phyloP scores from a whole-genome alignment of 2,329 filamentous ascomycete genomes.

The Fusarium sp. region DNA sequence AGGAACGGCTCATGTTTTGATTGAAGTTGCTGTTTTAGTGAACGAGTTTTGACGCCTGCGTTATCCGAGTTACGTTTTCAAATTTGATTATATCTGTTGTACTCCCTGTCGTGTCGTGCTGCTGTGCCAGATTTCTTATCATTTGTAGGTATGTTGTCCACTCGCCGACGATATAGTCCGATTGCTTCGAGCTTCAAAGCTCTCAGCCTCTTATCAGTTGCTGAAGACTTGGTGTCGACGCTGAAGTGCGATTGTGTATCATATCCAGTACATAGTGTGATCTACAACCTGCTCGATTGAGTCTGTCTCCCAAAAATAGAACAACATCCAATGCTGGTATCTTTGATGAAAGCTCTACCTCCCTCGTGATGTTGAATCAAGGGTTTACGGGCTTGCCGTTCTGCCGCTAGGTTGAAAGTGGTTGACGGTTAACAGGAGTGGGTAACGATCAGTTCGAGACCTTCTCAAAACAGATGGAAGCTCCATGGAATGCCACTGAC shows the following conservation, averaged over 20 bases:
- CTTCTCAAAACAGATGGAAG: not conserved
- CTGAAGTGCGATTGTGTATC: not conserved
- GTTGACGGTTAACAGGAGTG: not conserved
- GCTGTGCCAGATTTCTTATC: not conserved
- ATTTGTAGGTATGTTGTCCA: not conserved
- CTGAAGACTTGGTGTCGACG: not conserved
- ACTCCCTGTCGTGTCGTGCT: not conserved
- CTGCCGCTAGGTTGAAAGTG: constrained; percentile 12
- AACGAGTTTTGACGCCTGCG: constrained; percentile 24
- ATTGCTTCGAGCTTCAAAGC: not conserved
- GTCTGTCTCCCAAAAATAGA: not conserved
- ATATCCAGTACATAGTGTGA: not conserved
- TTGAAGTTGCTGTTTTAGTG: constrained; percentile 39
- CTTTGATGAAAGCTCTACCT: not conserved
- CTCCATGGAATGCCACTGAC: not conserved
- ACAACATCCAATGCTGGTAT: not conserved
- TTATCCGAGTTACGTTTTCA: constrained; percentile 30
- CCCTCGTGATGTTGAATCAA: constrained; percentile 24
- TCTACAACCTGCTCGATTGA: constrained; percentile 23
- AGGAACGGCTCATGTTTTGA: constrained; percentile 44
- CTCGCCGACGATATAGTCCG: not conserved
- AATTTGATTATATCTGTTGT: constrained; percentile 24
- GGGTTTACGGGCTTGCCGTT: constrained; percentile 11
- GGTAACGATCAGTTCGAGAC: constrained; percentile 3
- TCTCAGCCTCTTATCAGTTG: not conserved